Evolutionary conservation across 257 asterid species (phyloP), one percentile per base, ranked within the genome.

Genomic region (Capsicum baccatum): DNA sequence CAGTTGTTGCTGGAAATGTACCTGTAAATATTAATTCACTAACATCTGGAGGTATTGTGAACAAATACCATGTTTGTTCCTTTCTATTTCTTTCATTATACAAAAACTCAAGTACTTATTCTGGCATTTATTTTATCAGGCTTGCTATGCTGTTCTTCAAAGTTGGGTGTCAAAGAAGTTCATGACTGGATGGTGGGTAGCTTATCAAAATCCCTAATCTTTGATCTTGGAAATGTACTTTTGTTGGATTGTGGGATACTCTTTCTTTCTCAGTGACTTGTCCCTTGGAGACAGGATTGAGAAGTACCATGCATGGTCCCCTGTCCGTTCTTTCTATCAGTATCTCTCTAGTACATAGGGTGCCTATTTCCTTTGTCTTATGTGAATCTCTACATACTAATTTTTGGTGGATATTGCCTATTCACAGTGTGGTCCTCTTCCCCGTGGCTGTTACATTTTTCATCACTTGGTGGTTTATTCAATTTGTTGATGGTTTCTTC

Each of bases 121-220:
- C 57, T 54, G 56, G 78, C 88, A 79, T 71, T 14, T 33, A 78
- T 54, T 86, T 87, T 67, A 64, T 86, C 96, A 96, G 99, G 99
- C 99, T 86, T 94, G 97, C 91, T 93, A 92, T 91, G 98, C 96
- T 74, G 99, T 96, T 91, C 95, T 96, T 82, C 98, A 94, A 89
- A 96, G 99, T 90, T 96, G 98, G 98, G 97, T 91, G 84, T 96
- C 99, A 9, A 93, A 88, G 94, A 96, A 96, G 97, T 96, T 96
- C 92, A 96, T 96, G 99, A 96, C 98, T 83, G 99, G 99, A 92
- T 94, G 98, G 99, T 96, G 91, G 88, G 11, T 26, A 68, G 50
- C 74, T 88, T 84, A 84, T 17, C 85, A 33, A 14, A 78, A 78
- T 78, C 50, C 64, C 82, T 54, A 8, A 11, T 14, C 82, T 78